A percentile compares a stretch with the other conserved stretches of the same genome.
phyloP scores from a whole-genome alignment of 331 rosid species.

The Pyrus hybrid region DNA sequence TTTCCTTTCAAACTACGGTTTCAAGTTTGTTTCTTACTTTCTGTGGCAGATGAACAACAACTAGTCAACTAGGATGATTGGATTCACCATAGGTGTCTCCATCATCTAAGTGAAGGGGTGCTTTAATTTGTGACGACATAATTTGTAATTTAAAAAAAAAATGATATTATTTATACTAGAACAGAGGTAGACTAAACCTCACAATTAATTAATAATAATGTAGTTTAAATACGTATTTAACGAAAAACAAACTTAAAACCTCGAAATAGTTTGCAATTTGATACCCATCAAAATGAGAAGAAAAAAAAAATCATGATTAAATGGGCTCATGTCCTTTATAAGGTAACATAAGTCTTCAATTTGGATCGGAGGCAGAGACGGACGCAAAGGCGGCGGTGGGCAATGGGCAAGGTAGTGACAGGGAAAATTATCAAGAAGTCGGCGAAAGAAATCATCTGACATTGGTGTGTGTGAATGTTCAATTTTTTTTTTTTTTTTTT shows the following conservation, averaged over 20 bases:
- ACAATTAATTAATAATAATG: no score
- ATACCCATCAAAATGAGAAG: neutral
- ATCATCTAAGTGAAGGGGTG: neutral
- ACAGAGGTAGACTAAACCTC: no score
- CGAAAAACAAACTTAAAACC: no score
- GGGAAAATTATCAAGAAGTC: no score
- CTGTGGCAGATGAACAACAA: neutral
- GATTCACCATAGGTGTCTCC: neutral
- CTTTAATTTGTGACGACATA: neutral
- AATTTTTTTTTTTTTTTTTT: accelerated
- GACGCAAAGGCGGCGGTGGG: neutral
- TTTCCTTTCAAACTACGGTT: no score
- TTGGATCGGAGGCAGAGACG: neutral
- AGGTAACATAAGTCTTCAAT: neutral
- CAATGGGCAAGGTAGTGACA: no score
- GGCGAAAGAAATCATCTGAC: no score
- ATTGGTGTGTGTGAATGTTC: no score
- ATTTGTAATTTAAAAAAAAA: neutral
- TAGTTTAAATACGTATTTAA: no score
- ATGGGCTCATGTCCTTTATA: neutral
- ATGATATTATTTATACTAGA: no score
- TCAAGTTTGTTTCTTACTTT: neutral
- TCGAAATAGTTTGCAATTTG: neutral
- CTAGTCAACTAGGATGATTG: neutral
- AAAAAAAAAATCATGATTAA: neutral